Percentiles rank a stretch among this genome's conserved stretches.
Evolutionary conservation across 768 basidiomycete genomes (phyloP).

Genomic region (Tulasnella sp.): DNA sequence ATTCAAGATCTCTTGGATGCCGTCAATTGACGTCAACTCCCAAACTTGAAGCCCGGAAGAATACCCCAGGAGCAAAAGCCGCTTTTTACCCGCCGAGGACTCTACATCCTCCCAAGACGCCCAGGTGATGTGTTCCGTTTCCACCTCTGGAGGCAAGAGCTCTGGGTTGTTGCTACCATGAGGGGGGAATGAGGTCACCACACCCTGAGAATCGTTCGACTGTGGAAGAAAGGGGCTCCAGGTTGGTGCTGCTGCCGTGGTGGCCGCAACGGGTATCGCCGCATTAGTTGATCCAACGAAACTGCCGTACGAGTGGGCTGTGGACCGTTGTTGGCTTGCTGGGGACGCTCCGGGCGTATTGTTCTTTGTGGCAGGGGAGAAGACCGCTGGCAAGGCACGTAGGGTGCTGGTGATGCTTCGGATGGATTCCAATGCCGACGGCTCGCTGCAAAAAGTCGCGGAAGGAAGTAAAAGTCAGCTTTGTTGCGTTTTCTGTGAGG

Average conservation of each 20-base stretch:
- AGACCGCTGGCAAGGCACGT: conserved; percentile 14
- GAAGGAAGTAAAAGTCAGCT: background rate
- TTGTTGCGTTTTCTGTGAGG: background rate
- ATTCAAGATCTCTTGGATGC: conserved; percentile 49
- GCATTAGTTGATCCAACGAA: conserved; percentile 33
- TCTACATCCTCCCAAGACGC: conserved; percentile 39
- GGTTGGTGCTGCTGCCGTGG: conserved; percentile 26
- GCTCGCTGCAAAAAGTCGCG: background rate
- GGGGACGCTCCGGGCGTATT: conserved; percentile 1
- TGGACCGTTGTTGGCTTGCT: conserved; percentile 33
- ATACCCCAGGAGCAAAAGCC: conserved; percentile 50
- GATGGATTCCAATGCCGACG: conserved; percentile 16
- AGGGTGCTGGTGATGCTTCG: conserved; percentile 15
- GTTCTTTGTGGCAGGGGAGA: conserved; percentile 14
- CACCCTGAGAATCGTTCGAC: conserved; percentile 25
- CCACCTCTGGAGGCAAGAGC: background rate
- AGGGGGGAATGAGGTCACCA: background rate
- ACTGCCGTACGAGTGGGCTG: conserved; percentile 42
- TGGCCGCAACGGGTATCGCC: conserved; percentile 26
- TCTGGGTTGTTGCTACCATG: background rate
- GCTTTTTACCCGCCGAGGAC: conserved; percentile 28
- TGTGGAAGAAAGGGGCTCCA: conserved; percentile 20
- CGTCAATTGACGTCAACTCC: conserved; percentile 49
- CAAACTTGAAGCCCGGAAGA: conserved; percentile 49
- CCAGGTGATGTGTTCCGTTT: conserved; percentile 37